phyloP scores from a whole-genome alignment of 768 basidiomycete species.

The Pholiota conissans region DNA sequence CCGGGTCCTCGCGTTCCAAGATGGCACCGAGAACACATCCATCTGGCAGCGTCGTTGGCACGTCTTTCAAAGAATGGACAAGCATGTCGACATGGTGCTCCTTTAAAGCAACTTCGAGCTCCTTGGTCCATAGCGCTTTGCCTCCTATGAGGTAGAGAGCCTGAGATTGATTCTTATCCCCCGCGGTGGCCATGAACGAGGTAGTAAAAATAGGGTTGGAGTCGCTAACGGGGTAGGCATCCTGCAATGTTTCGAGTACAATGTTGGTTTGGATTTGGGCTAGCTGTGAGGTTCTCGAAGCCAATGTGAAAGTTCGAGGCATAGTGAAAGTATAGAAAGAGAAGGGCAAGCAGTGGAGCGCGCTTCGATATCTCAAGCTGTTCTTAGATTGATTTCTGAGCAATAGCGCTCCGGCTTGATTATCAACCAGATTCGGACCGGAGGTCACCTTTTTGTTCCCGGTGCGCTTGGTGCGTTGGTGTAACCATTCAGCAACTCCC shows the following conservation, averaged over 20 bases:
- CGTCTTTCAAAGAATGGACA: constrained; percentile 91
- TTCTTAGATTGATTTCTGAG: background rate
- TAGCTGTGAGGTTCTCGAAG: constrained; percentile 85
- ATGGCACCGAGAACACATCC: constrained; percentile 88
- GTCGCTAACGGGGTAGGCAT: constrained; percentile 48
- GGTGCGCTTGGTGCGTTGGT: background rate
- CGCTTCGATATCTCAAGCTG: background rate
- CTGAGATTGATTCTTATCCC: constrained; percentile 92
- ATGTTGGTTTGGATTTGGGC: constrained; percentile 89
- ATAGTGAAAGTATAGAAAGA: constrained; percentile 10
- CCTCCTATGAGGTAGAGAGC: constrained; percentile 86
- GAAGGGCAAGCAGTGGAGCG: background rate
- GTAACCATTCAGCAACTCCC: too few species aligned
- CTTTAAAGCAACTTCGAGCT: constrained; percentile 84
- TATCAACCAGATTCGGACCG: background rate
- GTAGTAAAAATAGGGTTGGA: constrained; percentile 40
- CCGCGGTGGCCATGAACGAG: constrained; percentile 58
- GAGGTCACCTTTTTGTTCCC: background rate
- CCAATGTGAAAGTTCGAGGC: constrained; percentile 65
- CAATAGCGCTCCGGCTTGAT: background rate
- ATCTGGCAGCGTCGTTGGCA: constrained; percentile 83
- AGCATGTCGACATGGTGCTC: constrained; percentile 82
- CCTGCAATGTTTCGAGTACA: constrained; percentile 64
- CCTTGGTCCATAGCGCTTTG: constrained; percentile 95
- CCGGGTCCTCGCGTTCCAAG: constrained; percentile 82